Evolutionary conservation across 768 basidiomycete genomes (phyloP).

Genomic region (Sutorius australiensis): DNA sequence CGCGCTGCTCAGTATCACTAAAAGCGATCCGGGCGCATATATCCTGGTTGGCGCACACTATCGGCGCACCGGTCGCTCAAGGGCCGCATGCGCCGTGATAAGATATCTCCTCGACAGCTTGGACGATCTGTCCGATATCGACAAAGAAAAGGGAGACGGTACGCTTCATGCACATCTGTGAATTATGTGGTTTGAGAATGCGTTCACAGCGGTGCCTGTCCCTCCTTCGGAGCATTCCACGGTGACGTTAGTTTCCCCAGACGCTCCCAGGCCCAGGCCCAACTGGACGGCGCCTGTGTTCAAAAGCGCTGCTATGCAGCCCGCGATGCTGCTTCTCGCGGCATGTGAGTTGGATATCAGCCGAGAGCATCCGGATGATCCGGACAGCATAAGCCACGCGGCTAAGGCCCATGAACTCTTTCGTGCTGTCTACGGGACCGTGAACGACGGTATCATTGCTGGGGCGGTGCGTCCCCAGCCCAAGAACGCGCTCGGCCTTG

Average conservation of each 20-base stretch:
- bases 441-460: constrained; percentile 19
- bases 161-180: constrained; percentile 13
- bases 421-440: constrained; percentile 28
- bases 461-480: constrained; percentile 10
- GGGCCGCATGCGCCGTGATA: constrained; percentile 28
- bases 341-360: constrained; percentile 33
- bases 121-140: constrained; percentile 2
- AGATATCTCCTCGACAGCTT: constrained; percentile 22
- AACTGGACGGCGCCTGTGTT: constrained; percentile 8
- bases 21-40: constrained; percentile 32
- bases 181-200: constrained; percentile 15
- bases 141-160: constrained; percentile 26
- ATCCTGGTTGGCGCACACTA: constrained; percentile 31
- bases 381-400: constrained; percentile 20
- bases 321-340: constrained; percentile 29
- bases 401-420: constrained; percentile 28
- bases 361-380: constrained; percentile 20
- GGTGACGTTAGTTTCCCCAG: constrained; percentile 3
- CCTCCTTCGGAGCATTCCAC: constrained; percentile 9
- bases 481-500: constrained; percentile 25
- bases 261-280: constrained; percentile 8
- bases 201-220: constrained; percentile 7
- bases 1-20: constrained; percentile 23
- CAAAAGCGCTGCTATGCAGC: constrained; percentile 20
- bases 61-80: constrained; percentile 31